Percentiles rank a stretch among this genome's conserved stretches.
phyloP scores from a whole-genome alignment of 768 basidiomycete species.

The Solioccasus polychromus region DNA sequence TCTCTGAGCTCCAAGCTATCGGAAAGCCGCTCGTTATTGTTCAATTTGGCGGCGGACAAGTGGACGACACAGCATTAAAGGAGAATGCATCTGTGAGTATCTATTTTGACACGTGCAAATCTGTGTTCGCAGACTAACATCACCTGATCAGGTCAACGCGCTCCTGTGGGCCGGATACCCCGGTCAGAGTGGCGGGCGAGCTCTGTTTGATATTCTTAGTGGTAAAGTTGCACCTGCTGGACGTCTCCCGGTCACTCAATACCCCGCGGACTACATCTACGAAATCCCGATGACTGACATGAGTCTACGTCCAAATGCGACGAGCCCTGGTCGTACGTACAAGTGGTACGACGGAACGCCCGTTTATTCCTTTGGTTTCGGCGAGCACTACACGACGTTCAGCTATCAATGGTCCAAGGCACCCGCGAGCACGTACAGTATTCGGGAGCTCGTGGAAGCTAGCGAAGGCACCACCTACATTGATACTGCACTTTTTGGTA shows the following conservation, averaged over 20 bases:
- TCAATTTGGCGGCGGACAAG: slow-evolving; percentile 58
- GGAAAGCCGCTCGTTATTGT: slow-evolving; percentile 52
- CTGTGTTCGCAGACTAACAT: neutral
- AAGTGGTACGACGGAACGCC: slow-evolving; percentile 54
- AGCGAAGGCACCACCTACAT: slow-evolving; percentile 21
- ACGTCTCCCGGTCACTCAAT: slow-evolving; percentile 53
- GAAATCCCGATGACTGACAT: slow-evolving; percentile 59
- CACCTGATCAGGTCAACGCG: slow-evolving; percentile 40
- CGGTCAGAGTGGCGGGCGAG: slow-evolving; percentile 42
- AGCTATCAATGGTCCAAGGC: slow-evolving; percentile 36
- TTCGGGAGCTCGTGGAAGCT: slow-evolving; percentile 36
- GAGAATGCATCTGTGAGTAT: slow-evolving; percentile 37
- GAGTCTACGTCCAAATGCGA: slow-evolving; percentile 45
- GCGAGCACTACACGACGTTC: slow-evolving; percentile 55
- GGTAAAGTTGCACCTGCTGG: slow-evolving; percentile 55
- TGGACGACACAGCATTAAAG: slow-evolving; percentile 48
- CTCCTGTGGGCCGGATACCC: slow-evolving; percentile 52
- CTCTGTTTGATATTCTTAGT: slow-evolving; percentile 49
- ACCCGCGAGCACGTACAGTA: slow-evolving; percentile 38
- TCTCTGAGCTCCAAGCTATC: slow-evolving; percentile 41
- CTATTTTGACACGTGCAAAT: neutral
- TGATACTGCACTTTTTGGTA: slow-evolving; percentile 48
- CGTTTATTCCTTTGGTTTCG: slow-evolving; percentile 53
- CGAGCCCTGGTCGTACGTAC: slow-evolving; percentile 55
- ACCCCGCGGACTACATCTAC: slow-evolving; percentile 46